Percentiles rank a stretch among this genome's conserved stretches.
Conservation (phyloP, 2,329 filamentous ascomycete species). For the Clarireedia paspali region DNA sequence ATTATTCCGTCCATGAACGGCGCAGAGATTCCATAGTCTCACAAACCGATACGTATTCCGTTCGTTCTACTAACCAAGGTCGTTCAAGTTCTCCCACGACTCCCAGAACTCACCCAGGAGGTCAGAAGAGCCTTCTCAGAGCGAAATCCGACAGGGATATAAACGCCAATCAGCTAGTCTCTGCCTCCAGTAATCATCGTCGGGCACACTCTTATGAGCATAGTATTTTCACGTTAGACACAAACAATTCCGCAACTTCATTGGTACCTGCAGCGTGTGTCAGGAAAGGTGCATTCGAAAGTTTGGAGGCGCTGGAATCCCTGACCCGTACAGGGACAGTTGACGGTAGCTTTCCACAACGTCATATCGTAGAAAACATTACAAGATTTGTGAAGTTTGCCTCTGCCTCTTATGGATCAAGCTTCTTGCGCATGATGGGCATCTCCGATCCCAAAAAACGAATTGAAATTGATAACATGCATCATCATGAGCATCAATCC, state of each 20-base stretch:
- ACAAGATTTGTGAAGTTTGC: slow-evolving; percentile 59
- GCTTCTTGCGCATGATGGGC: slow-evolving; percentile 55
- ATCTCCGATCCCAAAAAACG: slow-evolving; percentile 42
- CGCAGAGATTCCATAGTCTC: slow-evolving; percentile 48
- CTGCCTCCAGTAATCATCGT: slow-evolving; percentile 27
- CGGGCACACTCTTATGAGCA: slow-evolving; percentile 27
- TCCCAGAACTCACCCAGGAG: slow-evolving; percentile 25
- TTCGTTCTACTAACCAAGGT: slow-evolving; percentile 37
- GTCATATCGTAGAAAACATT: slow-evolving; percentile 54
- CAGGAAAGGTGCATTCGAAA: slow-evolving; percentile 26
- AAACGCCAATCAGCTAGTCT: slow-evolving; percentile 11
- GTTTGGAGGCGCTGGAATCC: slow-evolving; percentile 20
- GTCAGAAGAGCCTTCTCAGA: slow-evolving; percentile 28
- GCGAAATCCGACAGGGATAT: slow-evolving; percentile 32
- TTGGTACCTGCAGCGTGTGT: slow-evolving; percentile 26
- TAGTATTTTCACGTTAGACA: slow-evolving; percentile 54
- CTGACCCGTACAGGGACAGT: slow-evolving; percentile 42
- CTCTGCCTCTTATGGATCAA: slow-evolving; percentile 57
- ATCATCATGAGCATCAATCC: slow-evolving; percentile 52
- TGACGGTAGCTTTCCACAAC: slow-evolving; percentile 50
- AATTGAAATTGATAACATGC: slow-evolving; percentile 29
- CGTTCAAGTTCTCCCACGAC: slow-evolving; percentile 38
- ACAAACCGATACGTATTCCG: slow-evolving; percentile 46
- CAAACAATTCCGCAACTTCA: slow-evolving; percentile 33
- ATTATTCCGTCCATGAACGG: slow-evolving; percentile 43